Percentiles rank a stretch among this genome's conserved stretches.
Evolutionary conservation across 2,329 filamentous ascomycete genomes (phyloP).

Genomic region (Microdochium paspali): DNA sequence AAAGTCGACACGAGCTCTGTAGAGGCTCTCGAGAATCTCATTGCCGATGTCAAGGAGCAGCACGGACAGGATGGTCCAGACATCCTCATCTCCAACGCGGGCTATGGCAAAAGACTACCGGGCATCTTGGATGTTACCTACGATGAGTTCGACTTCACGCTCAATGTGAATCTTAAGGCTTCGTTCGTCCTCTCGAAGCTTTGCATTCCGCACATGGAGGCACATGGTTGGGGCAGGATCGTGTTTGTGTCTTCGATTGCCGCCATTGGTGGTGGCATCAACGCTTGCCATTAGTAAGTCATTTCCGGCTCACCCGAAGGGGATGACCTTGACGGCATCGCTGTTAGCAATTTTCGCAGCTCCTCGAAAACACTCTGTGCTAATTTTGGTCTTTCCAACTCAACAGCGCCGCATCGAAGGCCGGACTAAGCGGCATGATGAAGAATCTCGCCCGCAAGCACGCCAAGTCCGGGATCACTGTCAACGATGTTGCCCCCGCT

Average conservation of each 20-base stretch:
- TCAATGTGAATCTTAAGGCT: constrained; percentile 52
- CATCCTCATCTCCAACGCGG: constrained; percentile 59
- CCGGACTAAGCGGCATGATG: constrained; percentile 55
- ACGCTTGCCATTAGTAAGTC: constrained; percentile 43
- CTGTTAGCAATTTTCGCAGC: not conserved
- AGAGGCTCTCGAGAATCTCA: constrained; percentile 43
- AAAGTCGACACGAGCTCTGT: constrained; percentile 47
- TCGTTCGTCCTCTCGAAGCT: constrained; percentile 54
- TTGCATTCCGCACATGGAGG: constrained; percentile 50
- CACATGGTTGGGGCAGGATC: constrained; percentile 52
- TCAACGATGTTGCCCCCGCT: constrained; percentile 59
- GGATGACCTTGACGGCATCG: too few species aligned
- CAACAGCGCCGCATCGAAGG: constrained; percentile 45
- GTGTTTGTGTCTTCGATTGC: constrained; percentile 56
- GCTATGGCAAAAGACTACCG: constrained; percentile 51
- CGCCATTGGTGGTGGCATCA: constrained; percentile 52
- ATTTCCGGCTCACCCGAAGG: not conserved
- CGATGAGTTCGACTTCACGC: constrained; percentile 55
- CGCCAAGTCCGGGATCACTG: constrained; percentile 50
- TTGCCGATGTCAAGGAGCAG: constrained; percentile 38
- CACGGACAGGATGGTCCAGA: constrained; percentile 45
- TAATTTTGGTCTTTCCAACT: not conserved
- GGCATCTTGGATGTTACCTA: constrained; percentile 48
- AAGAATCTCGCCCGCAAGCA: constrained; percentile 51
- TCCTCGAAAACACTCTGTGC: not conserved